These are phyloP conservation scores for carrot (Daucus carota) DNA, from an alignment of 129 eudicot genomes.

Conservation along the genomic window DNA sequence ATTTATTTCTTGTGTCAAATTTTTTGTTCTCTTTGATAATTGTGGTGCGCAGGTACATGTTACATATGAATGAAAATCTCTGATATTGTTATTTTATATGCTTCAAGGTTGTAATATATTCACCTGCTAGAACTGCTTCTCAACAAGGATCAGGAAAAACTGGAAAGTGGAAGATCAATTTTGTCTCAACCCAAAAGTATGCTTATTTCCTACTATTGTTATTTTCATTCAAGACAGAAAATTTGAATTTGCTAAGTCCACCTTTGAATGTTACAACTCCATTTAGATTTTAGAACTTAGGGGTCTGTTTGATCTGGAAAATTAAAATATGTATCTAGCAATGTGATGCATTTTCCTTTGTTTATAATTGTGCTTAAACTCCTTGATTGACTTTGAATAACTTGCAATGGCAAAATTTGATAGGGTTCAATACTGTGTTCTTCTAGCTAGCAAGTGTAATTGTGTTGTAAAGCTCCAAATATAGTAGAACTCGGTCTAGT, in stretches of 20 bases:
- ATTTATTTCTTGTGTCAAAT: not conserved
- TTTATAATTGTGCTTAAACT: not conserved
- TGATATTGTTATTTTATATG: not conserved
- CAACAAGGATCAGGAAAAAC: constrained; percentile 68
- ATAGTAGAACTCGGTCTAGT: not conserved
- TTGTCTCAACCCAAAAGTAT: constrained; percentile 58
- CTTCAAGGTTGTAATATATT: constrained; percentile 37
- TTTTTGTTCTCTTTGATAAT: not conserved
- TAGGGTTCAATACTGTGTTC: not conserved
- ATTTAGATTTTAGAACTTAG: not conserved
- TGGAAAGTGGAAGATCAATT: constrained; percentile 55
- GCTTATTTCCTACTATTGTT: constrained; percentile 13
- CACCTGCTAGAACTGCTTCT: constrained; percentile 56
- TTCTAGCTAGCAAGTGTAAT: not conserved
- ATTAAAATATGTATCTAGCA: not conserved
- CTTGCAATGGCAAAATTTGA: not conserved
- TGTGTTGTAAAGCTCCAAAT: not conserved
- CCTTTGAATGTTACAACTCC: not conserved
- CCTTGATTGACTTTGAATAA: not conserved
- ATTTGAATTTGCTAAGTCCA: not conserved
- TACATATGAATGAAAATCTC: not conserved
- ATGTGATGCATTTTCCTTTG: not conserved
- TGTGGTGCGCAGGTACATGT: not conserved
- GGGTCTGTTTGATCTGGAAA: not conserved
- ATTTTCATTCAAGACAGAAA: not conserved